Evolutionary conservation across 2,329 filamentous ascomycete genomes (phyloP).

Genomic region (Aspergillus hortae): DNA sequence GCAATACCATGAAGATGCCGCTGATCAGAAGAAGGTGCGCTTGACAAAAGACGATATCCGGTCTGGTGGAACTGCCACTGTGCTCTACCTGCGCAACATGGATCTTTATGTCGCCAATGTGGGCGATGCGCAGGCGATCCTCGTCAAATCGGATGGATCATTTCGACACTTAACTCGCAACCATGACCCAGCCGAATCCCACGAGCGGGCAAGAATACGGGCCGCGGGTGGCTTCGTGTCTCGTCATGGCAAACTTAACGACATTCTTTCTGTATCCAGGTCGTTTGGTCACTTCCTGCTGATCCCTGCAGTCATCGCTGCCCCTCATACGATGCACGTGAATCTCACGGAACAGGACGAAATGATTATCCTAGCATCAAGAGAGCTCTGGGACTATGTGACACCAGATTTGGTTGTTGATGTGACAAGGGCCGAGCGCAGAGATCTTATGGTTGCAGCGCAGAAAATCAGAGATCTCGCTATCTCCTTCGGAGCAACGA

Average conservation of each 20-base stretch:
- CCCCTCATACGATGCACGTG: constrained; percentile 75
- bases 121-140: constrained; percentile 90
- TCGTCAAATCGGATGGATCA: constrained; percentile 83
- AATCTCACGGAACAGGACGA: constrained; percentile 85
- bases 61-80: constrained; percentile 86
- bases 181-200: constrained; percentile 85
- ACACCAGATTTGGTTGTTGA: constrained; percentile 88
- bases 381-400: constrained; percentile 93
- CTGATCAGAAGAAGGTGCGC: constrained; percentile 60
- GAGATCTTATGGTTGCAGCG: constrained; percentile 88
- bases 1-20: constrained; percentile 64
- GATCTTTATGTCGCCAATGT: constrained; percentile 94
- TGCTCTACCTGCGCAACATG: constrained; percentile 83
- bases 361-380: constrained; percentile 85
- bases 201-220: constrained; percentile 82
- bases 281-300: constrained; percentile 93
- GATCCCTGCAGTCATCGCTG: constrained; percentile 89
- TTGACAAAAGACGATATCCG: constrained; percentile 85
- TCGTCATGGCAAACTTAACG: constrained; percentile 88
- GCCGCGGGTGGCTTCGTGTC: constrained; percentile 96
- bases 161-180: constrained; percentile 82
- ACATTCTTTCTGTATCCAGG: constrained; percentile 82
- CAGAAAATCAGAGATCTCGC: constrained; percentile 93
- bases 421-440: constrained; percentile 78
- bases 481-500: constrained; percentile 88